These are phyloP conservation scores for Tolypocladium album DNA, from an alignment of 2,329 filamentous ascomycete genomes.

Conservation along the genomic window DNA sequence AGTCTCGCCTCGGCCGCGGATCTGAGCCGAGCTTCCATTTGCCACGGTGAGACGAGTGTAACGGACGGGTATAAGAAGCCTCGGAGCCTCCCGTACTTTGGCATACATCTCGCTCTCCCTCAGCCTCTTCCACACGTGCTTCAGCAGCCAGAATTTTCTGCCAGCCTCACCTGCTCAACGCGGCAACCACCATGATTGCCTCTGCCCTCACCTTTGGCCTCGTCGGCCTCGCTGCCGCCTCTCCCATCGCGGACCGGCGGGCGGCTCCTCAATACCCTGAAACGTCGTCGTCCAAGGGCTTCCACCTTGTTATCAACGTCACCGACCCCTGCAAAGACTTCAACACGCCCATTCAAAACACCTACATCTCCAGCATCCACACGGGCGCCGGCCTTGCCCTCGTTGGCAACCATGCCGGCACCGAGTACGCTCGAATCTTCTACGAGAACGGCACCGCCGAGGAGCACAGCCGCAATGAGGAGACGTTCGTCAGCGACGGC, in stretches of 20 bases:
- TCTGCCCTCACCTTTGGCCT: slow-evolving; percentile 7
- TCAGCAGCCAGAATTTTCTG: not conserved
- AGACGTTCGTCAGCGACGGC: slow-evolving; percentile 25
- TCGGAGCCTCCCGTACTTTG: not conserved
- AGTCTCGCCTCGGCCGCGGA: not conserved
- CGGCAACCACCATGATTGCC: slow-evolving; percentile 4
- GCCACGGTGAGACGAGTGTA: not conserved
- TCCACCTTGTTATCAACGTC: slow-evolving; percentile 31
- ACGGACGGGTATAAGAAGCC: not conserved
- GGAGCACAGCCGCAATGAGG: slow-evolving; percentile 13
- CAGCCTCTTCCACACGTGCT: not conserved
- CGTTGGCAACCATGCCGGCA: slow-evolving; percentile 22
- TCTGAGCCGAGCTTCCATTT: not conserved
- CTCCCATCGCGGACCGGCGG: slow-evolving; percentile 4
- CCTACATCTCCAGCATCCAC: slow-evolving; percentile 27
- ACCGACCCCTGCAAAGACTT: slow-evolving; percentile 25
- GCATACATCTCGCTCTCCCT: not conserved
- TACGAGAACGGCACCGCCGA: slow-evolving; percentile 36
- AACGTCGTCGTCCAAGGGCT: slow-evolving; percentile 14
- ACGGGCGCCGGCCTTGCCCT: slow-evolving; percentile 26
- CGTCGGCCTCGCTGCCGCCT: slow-evolving; percentile 10
- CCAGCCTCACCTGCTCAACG: not conserved
- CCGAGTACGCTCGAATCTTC: slow-evolving; percentile 22
- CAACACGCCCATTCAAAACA: slow-evolving; percentile 24
- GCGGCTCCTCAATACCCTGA: slow-evolving; percentile 4